These are phyloP conservation scores for Xylaria sp. DNA, from an alignment of 2,329 filamentous ascomycete species.

Conservation along the genomic window DNA sequence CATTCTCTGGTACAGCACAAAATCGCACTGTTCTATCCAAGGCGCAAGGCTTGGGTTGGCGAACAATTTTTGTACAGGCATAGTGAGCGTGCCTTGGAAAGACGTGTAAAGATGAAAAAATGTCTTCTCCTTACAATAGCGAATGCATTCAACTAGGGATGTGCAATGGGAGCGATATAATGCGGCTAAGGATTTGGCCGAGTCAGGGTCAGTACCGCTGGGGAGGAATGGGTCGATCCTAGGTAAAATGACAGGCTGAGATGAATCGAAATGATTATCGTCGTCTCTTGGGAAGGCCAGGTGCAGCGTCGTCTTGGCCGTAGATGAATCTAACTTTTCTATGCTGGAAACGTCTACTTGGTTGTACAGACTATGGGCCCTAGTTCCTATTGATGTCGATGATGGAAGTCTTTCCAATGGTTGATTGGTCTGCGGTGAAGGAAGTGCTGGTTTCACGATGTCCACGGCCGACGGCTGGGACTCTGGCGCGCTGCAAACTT, in stretches of 20 bases:
- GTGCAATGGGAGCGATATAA: constrained; percentile 96
- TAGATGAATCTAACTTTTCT: constrained; percentile 68
- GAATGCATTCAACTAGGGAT: constrained; percentile 92
- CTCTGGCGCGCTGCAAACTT: constrained; percentile 49
- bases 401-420: constrained; percentile 46
- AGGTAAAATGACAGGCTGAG: constrained; percentile 83
- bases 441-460: constrained; percentile 45
- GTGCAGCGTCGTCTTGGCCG: constrained; percentile 67
- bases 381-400: constrained; percentile 46
- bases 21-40: constrained; percentile 97
- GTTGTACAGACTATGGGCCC: constrained; percentile 67
- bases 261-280: constrained; percentile 68
- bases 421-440: constrained; percentile 54
- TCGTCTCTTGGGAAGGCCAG: constrained; percentile 70
- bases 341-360: constrained; percentile 66
- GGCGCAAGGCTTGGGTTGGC: constrained; percentile 81
- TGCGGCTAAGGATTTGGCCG: constrained; percentile 84
- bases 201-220: constrained; percentile 82
- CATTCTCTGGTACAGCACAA: constrained; percentile 96
- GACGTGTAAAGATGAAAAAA: constrained; percentile 96
- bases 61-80: constrained; percentile 94
- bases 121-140: constrained; percentile 95
- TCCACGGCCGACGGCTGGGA: constrained; percentile 46
- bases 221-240: constrained; percentile 85
- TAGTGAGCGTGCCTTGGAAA: constrained; percentile 95